Evolutionary conservation across 2,329 filamentous ascomycete genomes (phyloP).

Genomic region (Aspergillus tanneri): DNA sequence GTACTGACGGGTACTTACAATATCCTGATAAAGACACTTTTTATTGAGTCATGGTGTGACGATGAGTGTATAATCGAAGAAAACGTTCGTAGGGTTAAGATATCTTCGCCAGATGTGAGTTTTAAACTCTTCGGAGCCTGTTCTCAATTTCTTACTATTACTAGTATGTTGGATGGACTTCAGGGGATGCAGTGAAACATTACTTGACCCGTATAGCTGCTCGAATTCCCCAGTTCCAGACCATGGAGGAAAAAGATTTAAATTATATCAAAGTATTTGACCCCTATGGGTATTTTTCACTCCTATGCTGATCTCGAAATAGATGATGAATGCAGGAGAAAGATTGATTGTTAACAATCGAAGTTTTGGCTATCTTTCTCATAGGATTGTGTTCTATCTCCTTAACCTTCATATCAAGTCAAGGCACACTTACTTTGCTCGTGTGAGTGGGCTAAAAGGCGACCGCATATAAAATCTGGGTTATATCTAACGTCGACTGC

Average conservation of each 20-base stretch:
- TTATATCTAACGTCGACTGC: constrained; percentile 18
- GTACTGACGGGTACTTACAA: neutral
- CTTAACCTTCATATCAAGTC: constrained; percentile 97
- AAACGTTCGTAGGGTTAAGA: constrained; percentile 96
- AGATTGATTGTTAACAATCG: constrained; percentile 95
- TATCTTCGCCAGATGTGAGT: constrained; percentile 87
- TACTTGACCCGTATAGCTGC: constrained; percentile 87
- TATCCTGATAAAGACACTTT: constrained; percentile 69
- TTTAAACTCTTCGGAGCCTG: constrained; percentile 6
- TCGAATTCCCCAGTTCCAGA: constrained; percentile 94
- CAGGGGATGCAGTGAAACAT: constrained; percentile 86
- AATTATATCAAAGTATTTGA: constrained; percentile 78
- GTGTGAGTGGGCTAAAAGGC: constrained; percentile 46
- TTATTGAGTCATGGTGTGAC: constrained; percentile 93
- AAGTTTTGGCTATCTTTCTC: constrained; percentile 92
- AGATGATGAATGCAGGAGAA: constrained; percentile 95
- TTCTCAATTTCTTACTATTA: constrained; percentile 7
- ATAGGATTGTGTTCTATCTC: constrained; percentile 97
- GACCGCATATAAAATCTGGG: neutral
- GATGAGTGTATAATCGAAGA: constrained; percentile 92
- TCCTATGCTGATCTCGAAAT: constrained; percentile 13
- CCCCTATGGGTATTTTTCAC: neutral
- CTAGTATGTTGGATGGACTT: constrained; percentile 85
- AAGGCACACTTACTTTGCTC: constrained; percentile 87
- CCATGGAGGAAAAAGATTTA: constrained; percentile 88